Evolutionary conservation across 202 grass and related monocot species (phyloP).

Genomic region (Eragrostis tef): DNA sequence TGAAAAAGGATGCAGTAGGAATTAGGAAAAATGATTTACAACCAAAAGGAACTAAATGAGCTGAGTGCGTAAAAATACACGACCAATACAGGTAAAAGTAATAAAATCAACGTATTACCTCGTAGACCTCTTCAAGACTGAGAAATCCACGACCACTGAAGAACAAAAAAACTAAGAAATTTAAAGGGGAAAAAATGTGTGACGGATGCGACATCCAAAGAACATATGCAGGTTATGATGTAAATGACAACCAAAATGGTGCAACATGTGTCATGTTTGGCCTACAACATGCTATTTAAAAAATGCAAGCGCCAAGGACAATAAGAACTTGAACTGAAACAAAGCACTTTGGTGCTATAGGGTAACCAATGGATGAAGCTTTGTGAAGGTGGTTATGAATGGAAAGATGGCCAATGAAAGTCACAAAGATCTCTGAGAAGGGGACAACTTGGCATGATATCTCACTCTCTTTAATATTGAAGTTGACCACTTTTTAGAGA

Average conservation of each 20-base stretch:
- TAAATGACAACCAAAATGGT: not conserved
- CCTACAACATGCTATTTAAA: too few relatives aligned
- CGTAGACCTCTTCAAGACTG: slow-evolving; percentile 65
- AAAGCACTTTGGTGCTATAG: not conserved
- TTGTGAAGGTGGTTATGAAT: not conserved
- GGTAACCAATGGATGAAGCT: not conserved
- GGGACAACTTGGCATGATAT: slow-evolving; percentile 11
- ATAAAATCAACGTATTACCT: slow-evolving; percentile 53
- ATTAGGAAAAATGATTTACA: too few relatives aligned
- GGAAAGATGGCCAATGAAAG: not conserved
- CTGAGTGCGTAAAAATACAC: not conserved
- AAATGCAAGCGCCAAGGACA: not conserved
- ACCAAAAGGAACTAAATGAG: slow-evolving; percentile 11
- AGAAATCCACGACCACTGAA: slow-evolving; percentile 82
- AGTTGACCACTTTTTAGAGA: not conserved
- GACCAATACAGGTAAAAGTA: not conserved
- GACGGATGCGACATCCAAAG: slow-evolving; percentile 1
- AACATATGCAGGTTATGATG: not conserved
- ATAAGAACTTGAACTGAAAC: not conserved
- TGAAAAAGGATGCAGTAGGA: not conserved
- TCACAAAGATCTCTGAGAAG: not conserved
- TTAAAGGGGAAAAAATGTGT: slow-evolving; percentile 12
- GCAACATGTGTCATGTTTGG: not conserved
- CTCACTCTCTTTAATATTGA: not conserved
- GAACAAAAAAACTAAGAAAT: slow-evolving; percentile 32